Percentiles rank a stretch among this genome's conserved stretches.
Evolutionary conservation across 31 red algal species (phyloP).

Genomic region (Odonthalia washingtoniensis): DNA sequence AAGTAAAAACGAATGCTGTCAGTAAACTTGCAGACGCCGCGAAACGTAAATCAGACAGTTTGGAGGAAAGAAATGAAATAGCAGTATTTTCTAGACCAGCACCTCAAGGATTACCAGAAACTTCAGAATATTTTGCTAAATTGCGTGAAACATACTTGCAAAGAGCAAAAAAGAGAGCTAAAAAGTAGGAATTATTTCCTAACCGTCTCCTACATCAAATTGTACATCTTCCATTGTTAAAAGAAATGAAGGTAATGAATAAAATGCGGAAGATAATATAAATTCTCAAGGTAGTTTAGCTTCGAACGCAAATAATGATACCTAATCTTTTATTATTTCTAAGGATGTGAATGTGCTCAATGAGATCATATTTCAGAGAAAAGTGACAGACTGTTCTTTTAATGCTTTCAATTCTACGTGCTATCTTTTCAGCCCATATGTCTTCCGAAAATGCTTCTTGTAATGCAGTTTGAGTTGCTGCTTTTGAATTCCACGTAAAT

Average conservation of each 20-base stretch:
- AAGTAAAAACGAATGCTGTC: not conserved
- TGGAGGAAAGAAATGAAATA: not conserved
- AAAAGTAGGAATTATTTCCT: too few relatives aligned
- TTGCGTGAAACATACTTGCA: not conserved
- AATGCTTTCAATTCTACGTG: not conserved
- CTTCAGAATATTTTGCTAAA: not conserved
- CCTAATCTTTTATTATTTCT: not conserved
- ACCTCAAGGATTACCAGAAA: not conserved
- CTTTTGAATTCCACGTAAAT: not conserved
- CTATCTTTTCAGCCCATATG: not conserved
- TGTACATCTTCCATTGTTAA: too few relatives aligned
- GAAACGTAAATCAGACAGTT: not conserved
- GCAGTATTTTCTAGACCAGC: not conserved
- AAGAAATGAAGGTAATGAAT: too few relatives aligned
- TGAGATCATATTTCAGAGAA: slow-evolving; percentile 6
- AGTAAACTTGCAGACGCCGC: not conserved
- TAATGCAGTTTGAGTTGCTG: not conserved
- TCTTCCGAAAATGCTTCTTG: not conserved
- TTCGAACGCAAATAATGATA: not conserved
- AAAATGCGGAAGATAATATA: not conserved
- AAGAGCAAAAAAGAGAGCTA: not conserved
- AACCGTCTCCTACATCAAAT: too few relatives aligned
- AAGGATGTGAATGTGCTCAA: not conserved
- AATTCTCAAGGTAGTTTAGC: not conserved
- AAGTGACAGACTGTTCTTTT: not conserved